Percentiles rank a stretch among this genome's conserved stretches.
Conservation (phyloP, 345 rosid species). For the Abelmoschus esculentus region DNA sequence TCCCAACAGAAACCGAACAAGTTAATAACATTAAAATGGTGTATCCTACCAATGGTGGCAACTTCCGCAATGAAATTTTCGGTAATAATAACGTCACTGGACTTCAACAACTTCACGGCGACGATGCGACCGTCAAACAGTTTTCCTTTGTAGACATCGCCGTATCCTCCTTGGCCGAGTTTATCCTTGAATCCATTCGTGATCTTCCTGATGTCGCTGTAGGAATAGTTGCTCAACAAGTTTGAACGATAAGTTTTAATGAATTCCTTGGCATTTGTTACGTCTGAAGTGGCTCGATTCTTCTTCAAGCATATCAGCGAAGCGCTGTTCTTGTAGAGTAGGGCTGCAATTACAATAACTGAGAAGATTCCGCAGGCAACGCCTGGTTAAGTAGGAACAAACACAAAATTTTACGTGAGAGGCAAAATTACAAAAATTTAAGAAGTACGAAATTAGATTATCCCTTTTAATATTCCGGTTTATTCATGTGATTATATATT, state of each 20-base stretch:
- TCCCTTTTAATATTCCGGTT: too few species aligned
- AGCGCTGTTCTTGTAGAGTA: slow-evolving; percentile 3
- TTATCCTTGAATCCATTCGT: neutral
- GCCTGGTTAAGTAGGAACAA: slow-evolving; percentile 10
- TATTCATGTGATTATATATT: too few species aligned
- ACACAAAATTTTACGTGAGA: too few species aligned
- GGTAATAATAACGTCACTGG: neutral
- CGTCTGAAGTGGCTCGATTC: neutral
- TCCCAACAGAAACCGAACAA: neutral
- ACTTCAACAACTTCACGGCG: neutral
- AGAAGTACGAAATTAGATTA: too few species aligned
- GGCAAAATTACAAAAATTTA: too few species aligned
- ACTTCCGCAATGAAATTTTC: neutral
- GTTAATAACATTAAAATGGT: neutral
- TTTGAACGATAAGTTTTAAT: too few species aligned
- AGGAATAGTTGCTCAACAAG: too few species aligned
- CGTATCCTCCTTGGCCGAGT: neutral
- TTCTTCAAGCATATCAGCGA: neutral
- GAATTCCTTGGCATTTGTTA: neutral
- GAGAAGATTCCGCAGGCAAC: slow-evolving; percentile 21
- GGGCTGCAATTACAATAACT: slow-evolving; percentile 3
- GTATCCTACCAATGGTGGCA: neutral
- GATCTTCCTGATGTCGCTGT: neutral
- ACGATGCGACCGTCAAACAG: neutral
- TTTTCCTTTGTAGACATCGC: neutral